Evolutionary conservation across 1,284 basidiomycete species (phyloP).

Genomic region (Rhodotorula sp.): DNA sequence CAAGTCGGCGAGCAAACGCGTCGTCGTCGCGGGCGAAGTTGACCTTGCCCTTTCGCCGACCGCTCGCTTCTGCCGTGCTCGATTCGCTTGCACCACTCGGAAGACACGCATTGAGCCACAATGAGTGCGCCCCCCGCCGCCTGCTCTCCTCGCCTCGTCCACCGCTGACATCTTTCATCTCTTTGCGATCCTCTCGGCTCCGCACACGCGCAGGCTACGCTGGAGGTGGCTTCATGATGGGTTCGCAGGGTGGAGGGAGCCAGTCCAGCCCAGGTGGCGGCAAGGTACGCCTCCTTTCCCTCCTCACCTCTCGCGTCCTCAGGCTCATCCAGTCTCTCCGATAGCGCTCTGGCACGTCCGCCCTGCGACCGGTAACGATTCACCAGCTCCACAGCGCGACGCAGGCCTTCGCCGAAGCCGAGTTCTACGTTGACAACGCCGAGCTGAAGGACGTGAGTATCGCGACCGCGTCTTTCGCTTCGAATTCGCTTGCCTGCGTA

Average conservation of each 20-base stretch:
- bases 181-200: background rate
- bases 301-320: background rate
- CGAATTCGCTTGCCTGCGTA: background rate
- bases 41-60: background rate
- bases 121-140: conserved; percentile 1
- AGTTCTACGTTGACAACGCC: conserved; percentile 76
- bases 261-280: conserved; percentile 13
- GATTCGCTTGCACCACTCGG: background rate
- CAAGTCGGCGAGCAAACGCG: too few relatives aligned
- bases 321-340: too few relatives aligned
- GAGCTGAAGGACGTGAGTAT: conserved; percentile 78
- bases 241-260: conserved; percentile 8
- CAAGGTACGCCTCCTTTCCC: background rate
- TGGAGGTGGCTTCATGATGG: conserved; percentile 19
- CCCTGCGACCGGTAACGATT: conserved; percentile 78
- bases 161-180: background rate
- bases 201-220: background rate
- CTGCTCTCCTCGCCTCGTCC: background rate
- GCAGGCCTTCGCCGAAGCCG: conserved; percentile 82
- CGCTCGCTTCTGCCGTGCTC: background rate
- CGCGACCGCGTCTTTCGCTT: background rate
- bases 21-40: too few relatives aligned
- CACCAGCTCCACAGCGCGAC: conserved; percentile 72
- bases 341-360: conserved; percentile 24
- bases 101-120: background rate